Percentiles rank a stretch among this genome's conserved stretches.
Evolutionary conservation across 2,329 filamentous ascomycete species (phyloP).

Genomic region (Alternaria triticimaculans): DNA sequence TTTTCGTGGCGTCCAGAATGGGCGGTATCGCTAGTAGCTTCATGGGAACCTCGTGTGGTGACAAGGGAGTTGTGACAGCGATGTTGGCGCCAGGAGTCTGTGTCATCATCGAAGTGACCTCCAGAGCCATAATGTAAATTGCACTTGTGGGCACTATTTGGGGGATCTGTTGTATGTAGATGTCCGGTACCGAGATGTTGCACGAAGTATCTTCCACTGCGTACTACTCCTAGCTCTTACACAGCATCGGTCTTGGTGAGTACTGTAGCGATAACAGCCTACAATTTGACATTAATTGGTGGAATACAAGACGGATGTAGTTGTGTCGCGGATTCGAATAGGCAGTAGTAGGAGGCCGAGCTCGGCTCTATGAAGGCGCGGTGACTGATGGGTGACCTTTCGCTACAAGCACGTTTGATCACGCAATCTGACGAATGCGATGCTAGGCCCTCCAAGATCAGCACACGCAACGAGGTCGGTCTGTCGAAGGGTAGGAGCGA

Average conservation of each 20-base stretch:
- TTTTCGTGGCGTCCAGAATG: not conserved
- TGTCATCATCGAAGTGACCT: not conserved
- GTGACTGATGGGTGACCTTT: constrained; percentile 25
- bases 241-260: not conserved
- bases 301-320: not conserved
- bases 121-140: not conserved
- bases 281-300: not conserved
- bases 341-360: not conserved
- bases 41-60: not conserved
- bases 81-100: not conserved
- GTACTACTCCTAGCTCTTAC: not conserved
- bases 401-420: constrained; percentile 41
- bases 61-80: not conserved
- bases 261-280: not conserved
- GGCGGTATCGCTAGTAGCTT: not conserved
- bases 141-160: not conserved
- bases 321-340: not conserved
- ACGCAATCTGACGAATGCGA: constrained; percentile 33
- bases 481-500: not conserved
- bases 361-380: constrained; percentile 3
- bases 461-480: not conserved
- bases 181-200: not conserved
- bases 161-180: not conserved
- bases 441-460: not conserved
- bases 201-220: not conserved